Base-by-base conservation (phyloP, 2,329 filamentous ascomycete genomes). In the Lachnellula arida region DNA sequence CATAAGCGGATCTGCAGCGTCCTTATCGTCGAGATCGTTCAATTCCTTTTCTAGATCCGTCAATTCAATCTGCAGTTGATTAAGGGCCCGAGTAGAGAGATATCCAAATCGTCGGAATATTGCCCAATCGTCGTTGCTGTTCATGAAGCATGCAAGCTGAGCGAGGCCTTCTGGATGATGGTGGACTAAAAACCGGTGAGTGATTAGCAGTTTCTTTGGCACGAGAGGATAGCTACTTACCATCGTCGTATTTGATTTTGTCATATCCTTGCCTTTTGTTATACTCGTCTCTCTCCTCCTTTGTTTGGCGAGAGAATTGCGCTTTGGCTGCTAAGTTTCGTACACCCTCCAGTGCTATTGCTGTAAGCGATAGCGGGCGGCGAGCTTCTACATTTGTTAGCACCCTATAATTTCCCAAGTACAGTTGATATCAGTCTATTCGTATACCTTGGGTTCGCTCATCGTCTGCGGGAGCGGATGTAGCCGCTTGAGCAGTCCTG, bases 101-200 rank as follows among this genome's bases (percentile, higher is more conserved):
- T 42, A 11, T 14, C 51, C 55, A 22, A 61, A 64, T 19, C 49
- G 39, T n/a, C 62, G 50, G 28, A 43, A 59, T 2, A 58, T 43
- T 17, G 54, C 40, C 22, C 54, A 59, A 34, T 43, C 53, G 7
- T 60, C 54, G 22, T 60, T 34, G 50, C 52, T 53, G 22, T 57
- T 50, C 11, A 61, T 53, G n/a, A 59, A 55, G 1, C 59, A 57
- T 35, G 60, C 58, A 11, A 61, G 49, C 39, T 51, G 53, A 9
- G 58, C 55, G 23, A 48, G 56, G 19, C 62, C 62, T 32, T 40
- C n/a, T 32, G 54, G 55, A 17, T 46, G 58, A 11, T 46, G 49
- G 11, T 58, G 35, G 5, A 63, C 52, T 61, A 44, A 50, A 12
- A 28, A 25, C 32, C 3, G 22, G 22, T 23, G 22, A 23, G 22